Evolutionary conservation across 164 flowering plant species (phyloP).

Genomic region (Piper longum): DNA sequence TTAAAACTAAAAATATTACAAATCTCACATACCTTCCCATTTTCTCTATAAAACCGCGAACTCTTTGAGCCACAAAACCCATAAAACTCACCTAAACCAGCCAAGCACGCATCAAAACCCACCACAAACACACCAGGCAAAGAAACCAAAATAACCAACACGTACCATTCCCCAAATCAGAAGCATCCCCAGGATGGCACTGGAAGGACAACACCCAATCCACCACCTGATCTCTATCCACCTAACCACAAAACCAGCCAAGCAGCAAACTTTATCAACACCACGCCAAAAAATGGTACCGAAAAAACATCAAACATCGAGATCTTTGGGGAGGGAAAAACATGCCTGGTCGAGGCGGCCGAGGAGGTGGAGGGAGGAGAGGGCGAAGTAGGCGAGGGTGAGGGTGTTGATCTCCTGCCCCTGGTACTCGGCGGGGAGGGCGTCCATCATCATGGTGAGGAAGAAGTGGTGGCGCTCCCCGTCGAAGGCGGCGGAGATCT

Average conservation of each 20-base stretch:
- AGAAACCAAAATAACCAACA: background rate
- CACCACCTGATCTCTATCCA: constrained; percentile 50
- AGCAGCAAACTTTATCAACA: background rate
- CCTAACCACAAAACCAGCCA: constrained; percentile 18
- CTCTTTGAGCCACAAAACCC: constrained; percentile 81
- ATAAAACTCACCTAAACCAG: constrained; percentile 52
- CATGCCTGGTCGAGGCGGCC: constrained; percentile 49
- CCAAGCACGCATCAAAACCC: background rate
- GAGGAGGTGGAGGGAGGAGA: constrained; percentile 75
- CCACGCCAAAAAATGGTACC: background rate
- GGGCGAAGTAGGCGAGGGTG: constrained; percentile 77
- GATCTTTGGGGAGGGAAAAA: too few relatives aligned
- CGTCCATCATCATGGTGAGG: constrained; percentile 58
- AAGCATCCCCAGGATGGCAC: constrained; percentile 34
- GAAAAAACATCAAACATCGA: background rate
- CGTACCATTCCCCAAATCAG: constrained; percentile 42
- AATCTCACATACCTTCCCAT: constrained; percentile 34
- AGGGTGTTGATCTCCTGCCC: constrained; percentile 81
- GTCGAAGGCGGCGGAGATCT: constrained; percentile 23
- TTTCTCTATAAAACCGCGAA: constrained; percentile 41
- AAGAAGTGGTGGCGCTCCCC: constrained; percentile 50
- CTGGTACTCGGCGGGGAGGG: constrained; percentile 51
- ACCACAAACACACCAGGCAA: background rate
- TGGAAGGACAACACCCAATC: constrained; percentile 81
- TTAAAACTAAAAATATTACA: background rate